Conservation (phyloP, 2,329 filamentous ascomycete species). For the Xylaria sp. region DNA sequence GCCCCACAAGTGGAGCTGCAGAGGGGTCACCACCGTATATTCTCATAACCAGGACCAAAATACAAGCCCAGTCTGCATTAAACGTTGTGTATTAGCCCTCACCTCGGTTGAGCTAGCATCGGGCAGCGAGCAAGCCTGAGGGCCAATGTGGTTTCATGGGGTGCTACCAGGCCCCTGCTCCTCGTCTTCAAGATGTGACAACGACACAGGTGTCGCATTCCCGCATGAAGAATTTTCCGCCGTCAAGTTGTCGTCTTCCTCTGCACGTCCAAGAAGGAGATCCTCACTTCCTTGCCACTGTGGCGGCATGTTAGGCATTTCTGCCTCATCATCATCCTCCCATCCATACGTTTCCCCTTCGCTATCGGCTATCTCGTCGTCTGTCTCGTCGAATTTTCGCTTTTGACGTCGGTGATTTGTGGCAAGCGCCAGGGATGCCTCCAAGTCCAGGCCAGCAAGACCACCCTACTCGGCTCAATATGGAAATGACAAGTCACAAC, state of each 20-base stretch:
- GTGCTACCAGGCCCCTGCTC: slow-evolving; percentile 1
- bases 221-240: slow-evolving; percentile 33
- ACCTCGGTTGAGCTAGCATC: slow-evolving; percentile 12
- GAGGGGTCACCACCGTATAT: slow-evolving; percentile 5
- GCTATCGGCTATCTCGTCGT: slow-evolving; percentile 65
- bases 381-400: slow-evolving; percentile 67
- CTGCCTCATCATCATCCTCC: slow-evolving; percentile 69
- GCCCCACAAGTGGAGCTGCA: slow-evolving; percentile 15
- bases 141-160: slow-evolving; percentile 1
- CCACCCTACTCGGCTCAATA: slow-evolving; percentile 45
- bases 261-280: slow-evolving; percentile 56
- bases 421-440: slow-evolving; percentile 44
- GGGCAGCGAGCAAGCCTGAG: slow-evolving; percentile 16
- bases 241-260: slow-evolving; percentile 49
- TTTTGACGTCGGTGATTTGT: slow-evolving; percentile 55
- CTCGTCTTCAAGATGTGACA: slow-evolving; percentile 2
- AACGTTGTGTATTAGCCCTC: slow-evolving; percentile 5
- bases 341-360: slow-evolving; percentile 75
- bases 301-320: slow-evolving; percentile 64
- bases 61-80: slow-evolving; percentile 6
- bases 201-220: neutral
- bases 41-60: slow-evolving; percentile 1
- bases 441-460: slow-evolving; percentile 49
- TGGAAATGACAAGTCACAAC: slow-evolving; percentile 18
- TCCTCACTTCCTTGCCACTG: slow-evolving; percentile 74